Base-by-base conservation (phyloP, 192 early-diverging fungal species). In the Coemansia reversa region DNA sequence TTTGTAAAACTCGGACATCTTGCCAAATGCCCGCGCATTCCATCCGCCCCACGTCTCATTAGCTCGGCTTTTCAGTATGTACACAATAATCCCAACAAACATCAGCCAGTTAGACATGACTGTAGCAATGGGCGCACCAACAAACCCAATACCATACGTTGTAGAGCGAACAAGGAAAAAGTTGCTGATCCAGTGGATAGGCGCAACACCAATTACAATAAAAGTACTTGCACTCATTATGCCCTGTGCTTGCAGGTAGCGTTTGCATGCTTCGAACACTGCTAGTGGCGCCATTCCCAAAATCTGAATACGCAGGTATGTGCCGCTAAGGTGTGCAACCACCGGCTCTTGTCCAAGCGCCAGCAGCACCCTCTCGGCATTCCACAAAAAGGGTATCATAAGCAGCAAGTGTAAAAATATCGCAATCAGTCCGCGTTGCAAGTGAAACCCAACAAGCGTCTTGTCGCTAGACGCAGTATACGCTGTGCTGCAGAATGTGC, bases 201-300 rank as follows among this genome's bases (percentile, higher is more conserved):
- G 91, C 18, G 88, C 72, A 6, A 88, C 85, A 35, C 90, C 65
- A 20, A 86, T 51, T 4, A 90, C 84, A 24, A 94, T 84, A 54
- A 86, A 76, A 33, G 92, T 91, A 25, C 79, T 83, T 0, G 92
- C 92, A 19, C 88, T 82, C 94, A 98, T 94, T 63, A 75, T 75
- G 2, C 88, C 93, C 81, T 98, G 95, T 0, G 88, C 85, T 66
- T 95, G 91, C 32, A 96, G 72, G 62, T 83, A 96, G 55, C 91
- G 85, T 55, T 92, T 91, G 28, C 89, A 71, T 61, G 87, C 88
- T 62, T 96, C 93, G 82, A 88, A 89, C 20, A 90, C 75, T 45
- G 94, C 73, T 66, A 73, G 85, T 1, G 93, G 89, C 27, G 89
- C 85, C 39, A 90, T 82, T 7, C 92, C 90, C 9, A 89, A 74